Base-by-base conservation (phyloP, 2,329 filamentous ascomycete genomes). In the Microdochium nivale region DNA sequence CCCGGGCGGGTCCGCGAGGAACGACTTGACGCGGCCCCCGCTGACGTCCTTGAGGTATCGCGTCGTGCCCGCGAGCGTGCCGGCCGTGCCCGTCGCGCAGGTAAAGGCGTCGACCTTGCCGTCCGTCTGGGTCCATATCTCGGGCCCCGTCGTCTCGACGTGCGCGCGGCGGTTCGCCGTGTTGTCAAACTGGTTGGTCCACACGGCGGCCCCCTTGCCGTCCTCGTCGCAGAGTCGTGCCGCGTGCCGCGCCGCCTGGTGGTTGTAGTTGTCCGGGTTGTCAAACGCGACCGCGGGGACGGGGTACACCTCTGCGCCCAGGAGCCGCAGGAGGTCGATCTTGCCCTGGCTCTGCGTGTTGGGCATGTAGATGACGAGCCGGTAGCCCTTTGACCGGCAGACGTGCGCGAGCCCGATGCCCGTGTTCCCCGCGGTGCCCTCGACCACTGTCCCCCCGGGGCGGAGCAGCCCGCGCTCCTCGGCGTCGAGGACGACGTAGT, bases 131-230 rank as follows among this genome's bases (percentile, higher is more conserved):
- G 84, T 75, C 94, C 94, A 99, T 65, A 99, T 96, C 72, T 99
- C 94, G 0, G 94, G 94, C 0, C 94, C 94, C 0, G 94, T 99
- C 2, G 92, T 97, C 75, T 96, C 92, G 60, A 97, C 86, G 67
- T 99, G 94, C 48, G 94, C 94, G 63, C 88, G 84, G 50, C 94
- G 81, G 71, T 99, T 99, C 50, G 94, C 94, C 50, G 79, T 84
- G 74, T 99, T 99, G 69, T 99, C 94, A 72, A 99, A 99, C 73
- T 99, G 94, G 71, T 99, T 95, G 46, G 94, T 99, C 94, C 94
- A 99, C 14, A 97, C 91, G 9, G 92, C 90, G 43, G 54, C 54
- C 43, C 55, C 55, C 50, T 60, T 57, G 0, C 54, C 59, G n/a
- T 52, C 49, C 49, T 62, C 58, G 62, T 94, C 94, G 16, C 89